Evolutionary conservation across 2,329 filamentous ascomycete genomes (phyloP), one percentile per base, ranked within the genome.

Genomic region (Aspergillus pseudotamarii): DNA sequence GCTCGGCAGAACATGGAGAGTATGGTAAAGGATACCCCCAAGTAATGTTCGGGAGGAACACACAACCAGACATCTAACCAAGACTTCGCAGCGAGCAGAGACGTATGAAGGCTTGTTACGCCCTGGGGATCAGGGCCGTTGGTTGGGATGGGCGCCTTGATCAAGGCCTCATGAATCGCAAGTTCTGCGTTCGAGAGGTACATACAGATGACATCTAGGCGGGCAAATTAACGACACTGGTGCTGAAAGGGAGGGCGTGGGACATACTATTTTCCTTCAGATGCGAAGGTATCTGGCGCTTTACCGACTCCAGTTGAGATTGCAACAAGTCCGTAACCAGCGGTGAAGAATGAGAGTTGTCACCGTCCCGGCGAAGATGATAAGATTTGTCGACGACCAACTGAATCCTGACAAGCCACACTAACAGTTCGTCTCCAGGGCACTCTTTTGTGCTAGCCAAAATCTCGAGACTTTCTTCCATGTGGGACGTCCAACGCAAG

Each of bases 401-500:
- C 59, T 73, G 71, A n/a, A 70, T 58, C 26, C 64, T 66, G 19
- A 71, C 63, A 30, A 70, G 67, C 9, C 67, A 59, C 8, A 67
- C 77, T 1, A 89, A 78, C 1, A 85, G 68, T 26, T 78, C 76
- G 68, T 90, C 87, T 4, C 80, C 79, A 0, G 79, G 75, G 23
- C 78, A 78, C 57, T 88, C 84, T 3, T 77, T 78, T 1, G 79
- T 73, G 26, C 79, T 75, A 9, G 78, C 76, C 0, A 90, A 72
- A 1, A 78, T 66, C 8, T 79, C 72, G 1, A 89, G 75, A 32
- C 82, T 85, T 23, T 88, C 85, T 26, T 88, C 86, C 77, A 89
- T 82, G 57, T 87, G 82, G 0, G 82, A 67, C 0, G 83, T 88
- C 87, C 87, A 90, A 1, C 77, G 79, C 50, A 89, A 76, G 0